Base-by-base conservation (phyloP, 352 stramenopile genomes). In the Paralagenidium karlingii region DNA sequence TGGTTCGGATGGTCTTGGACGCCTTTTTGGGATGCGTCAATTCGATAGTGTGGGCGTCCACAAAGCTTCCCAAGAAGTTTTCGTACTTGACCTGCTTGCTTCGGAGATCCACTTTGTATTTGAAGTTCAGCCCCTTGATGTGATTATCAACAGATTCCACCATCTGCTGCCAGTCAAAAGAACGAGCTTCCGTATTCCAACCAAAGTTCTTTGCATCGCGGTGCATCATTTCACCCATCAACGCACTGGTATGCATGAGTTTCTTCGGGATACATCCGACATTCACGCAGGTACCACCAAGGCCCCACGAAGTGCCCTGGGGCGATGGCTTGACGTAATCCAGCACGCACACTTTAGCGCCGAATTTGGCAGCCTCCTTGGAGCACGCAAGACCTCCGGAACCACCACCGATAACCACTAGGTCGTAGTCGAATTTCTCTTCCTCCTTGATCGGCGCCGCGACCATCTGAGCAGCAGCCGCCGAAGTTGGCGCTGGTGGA, bases 231-330 rank as follows among this genome's bases (percentile, higher is more conserved):
- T 98, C 87, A 37, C 86, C 79, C 3, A 98, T 67, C 24, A 97
- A 45, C 26, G 91, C 81, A 47, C 91, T 95, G 53, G 96, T 83
- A 55, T 99, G 95, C 85, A 98, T 98, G 11, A 99, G 68, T 60
- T 99, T 99, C 68, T 99, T 99, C 20, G 96, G 95, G 53, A 99
- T 98, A 51, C 96, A 99, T 13, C 96, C 96, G 5, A 99, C 95
- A 59, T 99, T 99, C 43, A 99, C 95, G 49, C 96, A 99, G 21
- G 96, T 99, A 34, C 96, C 95, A 26, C 89, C 89, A 24, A 97
- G 73, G 12, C 89, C 87, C 89, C 87, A 97, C 24, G 58, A 78
- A 21, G 79, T 95, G 22, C 82, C 82, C 15, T 74, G 65, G 1
- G 86, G 85, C 31, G 78, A 97, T 26, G 74, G 74, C 51, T 90